A percentile compares a stretch with the other conserved stretches of the same genome.
Conservation (phyloP, 768 basidiomycete species). For the Thelephora ganbajun region DNA sequence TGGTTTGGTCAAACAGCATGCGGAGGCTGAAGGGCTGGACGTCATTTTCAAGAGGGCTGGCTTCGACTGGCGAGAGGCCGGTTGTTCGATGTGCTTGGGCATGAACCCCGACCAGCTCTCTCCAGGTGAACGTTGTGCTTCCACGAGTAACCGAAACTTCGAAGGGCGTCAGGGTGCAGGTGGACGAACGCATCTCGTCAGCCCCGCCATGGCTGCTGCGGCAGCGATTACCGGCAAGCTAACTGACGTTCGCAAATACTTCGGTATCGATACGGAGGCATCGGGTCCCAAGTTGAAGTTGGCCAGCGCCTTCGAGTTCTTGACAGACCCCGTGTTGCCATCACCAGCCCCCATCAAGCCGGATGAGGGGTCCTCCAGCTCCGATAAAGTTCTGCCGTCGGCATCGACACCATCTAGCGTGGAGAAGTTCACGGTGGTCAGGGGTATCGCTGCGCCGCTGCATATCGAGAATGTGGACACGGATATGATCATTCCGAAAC, state of each 20-base stretch:
- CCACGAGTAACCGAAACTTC: constrained; percentile 54
- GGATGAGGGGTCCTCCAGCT: constrained; percentile 9
- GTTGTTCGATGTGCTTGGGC: constrained; percentile 59
- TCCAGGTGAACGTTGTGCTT: constrained; percentile 44
- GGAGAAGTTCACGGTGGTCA: constrained; percentile 32
- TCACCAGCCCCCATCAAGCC: constrained; percentile 21
- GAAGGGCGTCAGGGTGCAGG: constrained; percentile 50
- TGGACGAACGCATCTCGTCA: constrained; percentile 48
- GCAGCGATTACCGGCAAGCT: constrained; percentile 46
- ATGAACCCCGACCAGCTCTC: constrained; percentile 59
- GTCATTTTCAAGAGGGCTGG: constrained; percentile 49
- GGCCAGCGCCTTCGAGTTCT: constrained; percentile 58
- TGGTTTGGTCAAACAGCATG: constrained; percentile 50
- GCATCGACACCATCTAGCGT: constrained; percentile 17
- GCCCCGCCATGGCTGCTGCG: constrained; percentile 57
- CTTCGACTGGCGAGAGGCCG: constrained; percentile 58
- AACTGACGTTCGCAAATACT: constrained; percentile 42
- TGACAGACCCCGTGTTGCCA: constrained; percentile 44
- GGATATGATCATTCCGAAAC: constrained; percentile 55
- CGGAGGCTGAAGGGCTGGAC: constrained; percentile 51
- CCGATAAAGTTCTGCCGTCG: constrained; percentile 12
- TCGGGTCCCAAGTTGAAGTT: constrained; percentile 45
- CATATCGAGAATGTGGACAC: constrained; percentile 47
- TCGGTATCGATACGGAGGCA: constrained; percentile 21
- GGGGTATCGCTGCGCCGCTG: constrained; percentile 40